Percentiles rank a stretch among this genome's conserved stretches.
Conservation (phyloP, 805 yeast species). For the Priceomyces fermenticarens region DNA sequence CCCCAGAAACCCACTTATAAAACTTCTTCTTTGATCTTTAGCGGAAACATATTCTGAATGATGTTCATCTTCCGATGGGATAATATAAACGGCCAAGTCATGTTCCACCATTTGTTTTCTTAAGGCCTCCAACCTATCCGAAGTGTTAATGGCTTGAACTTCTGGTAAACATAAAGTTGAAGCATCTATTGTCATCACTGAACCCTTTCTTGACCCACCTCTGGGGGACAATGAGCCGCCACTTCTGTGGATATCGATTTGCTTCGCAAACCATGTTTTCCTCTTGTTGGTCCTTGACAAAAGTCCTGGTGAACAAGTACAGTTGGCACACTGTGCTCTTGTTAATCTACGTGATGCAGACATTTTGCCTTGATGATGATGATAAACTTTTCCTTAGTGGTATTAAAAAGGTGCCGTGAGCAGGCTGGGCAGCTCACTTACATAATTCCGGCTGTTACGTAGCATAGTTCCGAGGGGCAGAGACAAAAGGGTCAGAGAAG, state of each 20-base stretch:
- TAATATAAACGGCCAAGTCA: constrained; percentile 51
- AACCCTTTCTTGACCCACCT: constrained; percentile 34
- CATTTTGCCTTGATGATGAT: background rate
- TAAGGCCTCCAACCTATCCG: constrained; percentile 57
- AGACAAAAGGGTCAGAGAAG: no score
- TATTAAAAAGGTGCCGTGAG: no score
- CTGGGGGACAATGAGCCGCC: constrained; percentile 22
- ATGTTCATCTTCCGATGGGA: constrained; percentile 63
- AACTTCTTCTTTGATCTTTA: constrained; percentile 53
- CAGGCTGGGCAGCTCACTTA: no score
- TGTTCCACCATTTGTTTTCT: constrained; percentile 51
- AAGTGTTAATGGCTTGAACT: constrained; percentile 55
- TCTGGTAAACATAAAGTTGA: constrained; percentile 41
- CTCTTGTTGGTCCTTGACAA: constrained; percentile 64
- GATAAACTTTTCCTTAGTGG: no score
- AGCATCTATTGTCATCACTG: constrained; percentile 41
- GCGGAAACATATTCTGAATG: constrained; percentile 59
- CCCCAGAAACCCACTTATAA: constrained; percentile 59
- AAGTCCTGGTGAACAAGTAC: constrained; percentile 84
- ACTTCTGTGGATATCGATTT: constrained; percentile 28
- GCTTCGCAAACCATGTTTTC: constrained; percentile 50
- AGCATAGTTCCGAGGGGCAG: no score
- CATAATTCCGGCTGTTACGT: no score
- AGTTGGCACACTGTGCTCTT: constrained; percentile 59
- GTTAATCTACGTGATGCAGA: constrained; percentile 26